Conservation (phyloP, 1,284 basidiomycete genomes). For the Porodaedalea pini region DNA sequence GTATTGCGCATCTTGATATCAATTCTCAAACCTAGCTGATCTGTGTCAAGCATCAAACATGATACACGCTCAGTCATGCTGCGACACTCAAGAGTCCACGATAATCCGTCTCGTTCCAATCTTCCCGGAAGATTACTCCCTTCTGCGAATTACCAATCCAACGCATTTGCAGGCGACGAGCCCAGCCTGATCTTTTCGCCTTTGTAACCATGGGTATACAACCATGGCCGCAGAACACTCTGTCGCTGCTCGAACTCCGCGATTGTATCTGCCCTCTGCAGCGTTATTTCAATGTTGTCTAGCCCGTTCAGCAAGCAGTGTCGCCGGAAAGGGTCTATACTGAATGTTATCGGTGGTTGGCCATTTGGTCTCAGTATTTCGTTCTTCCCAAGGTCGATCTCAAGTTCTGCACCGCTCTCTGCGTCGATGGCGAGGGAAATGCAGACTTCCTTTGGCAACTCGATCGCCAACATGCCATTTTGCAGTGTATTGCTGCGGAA, state of each 20-base stretch:
- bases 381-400: slow-evolving; percentile 87
- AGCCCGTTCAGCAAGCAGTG: slow-evolving; percentile 92
- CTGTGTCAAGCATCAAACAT: too few species aligned
- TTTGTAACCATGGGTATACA: slow-evolving; percentile 89
- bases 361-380: slow-evolving; percentile 79
- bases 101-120: background rate
- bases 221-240: slow-evolving; percentile 83
- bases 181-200: slow-evolving; percentile 64
- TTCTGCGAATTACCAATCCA: slow-evolving; percentile 4
- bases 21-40: too few species aligned
- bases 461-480: slow-evolving; percentile 91
- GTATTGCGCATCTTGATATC: too few species aligned
- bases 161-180: background rate
- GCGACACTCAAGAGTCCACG: too few species aligned
- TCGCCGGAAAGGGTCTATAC: slow-evolving; percentile 82
- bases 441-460: slow-evolving; percentile 74
- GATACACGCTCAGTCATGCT: too few species aligned
- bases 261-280: slow-evolving; percentile 73
- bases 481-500: slow-evolving; percentile 93
- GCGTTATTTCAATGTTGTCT: slow-evolving; percentile 90
- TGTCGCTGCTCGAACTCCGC: slow-evolving; percentile 74
- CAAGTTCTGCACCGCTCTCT: slow-evolving; percentile 74
- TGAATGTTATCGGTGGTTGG: slow-evolving; percentile 70
- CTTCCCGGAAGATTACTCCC: background rate
- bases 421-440: slow-evolving; percentile 77